phyloP scores from a whole-genome alignment of 2,329 filamentous ascomycete genomes.

The Podosphaera xanthii region DNA sequence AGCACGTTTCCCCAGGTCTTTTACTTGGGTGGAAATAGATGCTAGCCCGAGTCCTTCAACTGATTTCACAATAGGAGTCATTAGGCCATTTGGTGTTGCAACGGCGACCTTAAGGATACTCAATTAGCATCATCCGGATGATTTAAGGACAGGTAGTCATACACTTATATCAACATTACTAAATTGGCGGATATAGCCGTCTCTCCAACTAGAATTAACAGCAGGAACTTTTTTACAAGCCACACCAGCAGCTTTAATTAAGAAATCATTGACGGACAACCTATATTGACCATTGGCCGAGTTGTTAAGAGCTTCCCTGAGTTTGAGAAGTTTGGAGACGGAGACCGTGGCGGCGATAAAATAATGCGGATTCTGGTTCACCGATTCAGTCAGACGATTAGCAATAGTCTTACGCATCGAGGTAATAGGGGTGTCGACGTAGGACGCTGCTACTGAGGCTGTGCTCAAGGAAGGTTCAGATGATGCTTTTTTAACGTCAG shows the following conservation, averaged over 20 bases:
- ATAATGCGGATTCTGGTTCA: conserved; percentile 92
- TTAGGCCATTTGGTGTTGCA: conserved; percentile 75
- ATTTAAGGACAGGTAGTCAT: conserved; percentile 23
- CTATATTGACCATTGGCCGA: conserved; percentile 86
- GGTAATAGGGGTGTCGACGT: conserved; percentile 63
- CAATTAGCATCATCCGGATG: neutral
- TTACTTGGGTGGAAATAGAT: conserved; percentile 71
- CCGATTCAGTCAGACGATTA: conserved; percentile 67
- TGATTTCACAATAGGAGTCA: conserved; percentile 88
- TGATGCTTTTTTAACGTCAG: conserved; percentile 75
- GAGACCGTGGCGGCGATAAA: conserved; percentile 83
- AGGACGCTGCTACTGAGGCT: conserved; percentile 34
- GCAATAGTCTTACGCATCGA: conserved; percentile 99
- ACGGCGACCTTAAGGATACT: conserved; percentile 13
- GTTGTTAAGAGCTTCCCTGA: conserved; percentile 79
- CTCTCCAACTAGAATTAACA: conserved; percentile 90
- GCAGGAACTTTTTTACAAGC: conserved; percentile 84
- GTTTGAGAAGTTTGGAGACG: conserved; percentile 86
- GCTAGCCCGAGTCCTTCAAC: conserved; percentile 73
- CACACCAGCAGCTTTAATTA: conserved; percentile 83
- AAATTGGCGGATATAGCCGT: conserved; percentile 78
- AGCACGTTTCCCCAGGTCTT: conserved; percentile 91
- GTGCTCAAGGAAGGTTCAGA: conserved; percentile 24
- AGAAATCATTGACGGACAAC: conserved; percentile 98
- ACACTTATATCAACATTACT: conserved; percentile 87